Base-by-base conservation (phyloP, 768 basidiomycete species). In the Lentinus tigrinus region DNA sequence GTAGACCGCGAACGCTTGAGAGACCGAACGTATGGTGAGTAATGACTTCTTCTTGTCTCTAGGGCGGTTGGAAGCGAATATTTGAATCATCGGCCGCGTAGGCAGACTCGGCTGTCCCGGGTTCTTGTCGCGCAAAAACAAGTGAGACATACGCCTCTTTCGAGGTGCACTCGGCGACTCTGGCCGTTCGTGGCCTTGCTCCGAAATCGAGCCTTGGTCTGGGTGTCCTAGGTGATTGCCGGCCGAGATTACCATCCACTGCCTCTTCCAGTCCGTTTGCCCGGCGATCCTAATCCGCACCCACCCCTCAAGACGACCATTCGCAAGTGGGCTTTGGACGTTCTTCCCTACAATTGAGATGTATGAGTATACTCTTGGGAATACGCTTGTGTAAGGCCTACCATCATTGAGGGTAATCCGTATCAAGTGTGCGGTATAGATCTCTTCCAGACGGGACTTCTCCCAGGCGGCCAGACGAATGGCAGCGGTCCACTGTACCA, bases 221-320 rank as follows among this genome's bases (percentile, higher is more conserved):
- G 63, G 55, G 24, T 61, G 51, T 14, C 60, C 60, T 39, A n/a
- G 52, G 34, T 52, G 61, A 65, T 37, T 75, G 5, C 79, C 82
- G 47, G 81, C 80, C 58, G 76, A 77, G 5, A 97, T 75, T 6
- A 88, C 82, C 78, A 92, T 84, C 91, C 93, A 98, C 44, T 95
- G 80, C 40, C 85, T 82, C 70, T 94, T 94, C 96, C 96, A 98
- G 64, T 97, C 94, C 0, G 92, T 95, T 65, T 95, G 93, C n/a
- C 96, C 95, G n/a, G 95, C 89, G 38, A 98, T 79, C 44, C 96
- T 87, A 46, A 94, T 81, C 64, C 88, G 84, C 17, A 93, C 89
- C 91, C 91, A 95, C 1, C 95, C 96, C 70, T 98, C 95, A 78
- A 94, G 82, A 57, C 82, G 81, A 9, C 91, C 88, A 47, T 82